These are phyloP conservation scores for Magnusiomyces clavatus DNA, from an alignment of 1,139 yeast genomes.

Conservation along the genomic window DNA sequence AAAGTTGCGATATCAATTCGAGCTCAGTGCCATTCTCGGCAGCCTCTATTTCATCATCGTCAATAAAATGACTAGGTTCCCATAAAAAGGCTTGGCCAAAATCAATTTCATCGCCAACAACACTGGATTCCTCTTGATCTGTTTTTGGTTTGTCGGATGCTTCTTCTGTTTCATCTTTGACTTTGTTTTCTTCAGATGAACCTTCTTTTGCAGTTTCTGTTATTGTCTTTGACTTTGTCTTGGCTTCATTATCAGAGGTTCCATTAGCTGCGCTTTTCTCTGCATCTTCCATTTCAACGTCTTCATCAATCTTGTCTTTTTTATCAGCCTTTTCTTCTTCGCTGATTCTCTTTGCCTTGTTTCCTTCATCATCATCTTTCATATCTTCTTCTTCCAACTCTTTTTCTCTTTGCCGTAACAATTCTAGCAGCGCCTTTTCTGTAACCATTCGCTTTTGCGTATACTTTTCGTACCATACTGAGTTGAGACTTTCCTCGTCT, in stretches of 20 bases:
- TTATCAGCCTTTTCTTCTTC: constrained; percentile 12
- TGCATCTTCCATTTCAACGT: constrained; percentile 6
- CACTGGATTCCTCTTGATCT: constrained; percentile 12
- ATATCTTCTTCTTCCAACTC: constrained; percentile 10
- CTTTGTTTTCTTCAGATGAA: constrained; percentile 17
- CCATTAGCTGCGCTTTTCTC: constrained; percentile 2
- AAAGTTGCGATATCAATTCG: constrained; percentile 46
- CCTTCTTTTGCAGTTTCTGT: neutral
- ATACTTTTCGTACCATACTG: constrained; percentile 70
- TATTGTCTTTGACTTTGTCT: neutral
- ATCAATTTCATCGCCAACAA: constrained; percentile 26
- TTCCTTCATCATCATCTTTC: constrained; percentile 11
- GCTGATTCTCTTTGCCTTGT: too few relatives aligned
- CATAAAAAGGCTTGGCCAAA: constrained; percentile 45
- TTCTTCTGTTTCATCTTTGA: constrained; percentile 21
- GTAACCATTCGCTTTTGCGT: constrained; percentile 31
- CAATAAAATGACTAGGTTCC: constrained; percentile 46
- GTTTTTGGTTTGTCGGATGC: constrained; percentile 14
- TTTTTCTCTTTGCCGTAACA: constrained; percentile 11
- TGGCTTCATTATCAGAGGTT: constrained; percentile 4
- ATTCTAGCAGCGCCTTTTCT: constrained; percentile 16
- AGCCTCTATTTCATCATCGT: constrained; percentile 46
- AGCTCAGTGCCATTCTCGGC: constrained; percentile 42
- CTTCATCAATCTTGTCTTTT: constrained; percentile 15
- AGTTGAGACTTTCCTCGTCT: constrained; percentile 53